Conservation (phyloP, 177 flowering plant species). For the Vitis hybrid region DNA sequence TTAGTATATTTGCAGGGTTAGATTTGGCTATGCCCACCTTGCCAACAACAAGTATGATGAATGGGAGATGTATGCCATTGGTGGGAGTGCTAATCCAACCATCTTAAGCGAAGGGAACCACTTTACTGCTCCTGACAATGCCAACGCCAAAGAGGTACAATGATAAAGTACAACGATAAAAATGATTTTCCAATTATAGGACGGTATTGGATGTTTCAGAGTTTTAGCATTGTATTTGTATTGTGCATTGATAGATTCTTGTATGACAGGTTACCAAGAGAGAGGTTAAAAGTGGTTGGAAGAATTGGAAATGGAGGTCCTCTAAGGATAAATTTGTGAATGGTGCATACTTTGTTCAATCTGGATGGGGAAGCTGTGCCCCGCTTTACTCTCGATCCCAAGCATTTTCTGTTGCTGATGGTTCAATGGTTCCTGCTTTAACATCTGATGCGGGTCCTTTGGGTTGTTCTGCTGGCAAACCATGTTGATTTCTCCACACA, state of each 20-base stretch:
- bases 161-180: too few species aligned
- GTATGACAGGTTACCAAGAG: slow-evolving; percentile 62
- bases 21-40: slow-evolving; percentile 65
- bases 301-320: slow-evolving; percentile 73
- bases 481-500: slow-evolving; percentile 28
- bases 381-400: slow-evolving; percentile 41
- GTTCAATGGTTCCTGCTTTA: slow-evolving; percentile 42
- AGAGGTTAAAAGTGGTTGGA: slow-evolving; percentile 41
- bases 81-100: slow-evolving; percentile 74
- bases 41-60: slow-evolving; percentile 64
- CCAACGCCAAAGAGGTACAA: slow-evolving; percentile 30
- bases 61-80: slow-evolving; percentile 69
- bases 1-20: slow-evolving; percentile 28
- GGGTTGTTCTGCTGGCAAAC: slow-evolving; percentile 26
- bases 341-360: slow-evolving; percentile 73
- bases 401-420: slow-evolving; percentile 32
- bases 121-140: slow-evolving; percentile 41
- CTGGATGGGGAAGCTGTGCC: slow-evolving; percentile 58
- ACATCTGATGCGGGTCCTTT: slow-evolving; percentile 55
- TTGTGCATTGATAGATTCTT: background rate
- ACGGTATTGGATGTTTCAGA: too few species aligned
- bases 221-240: too few species aligned
- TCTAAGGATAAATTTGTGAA: slow-evolving; percentile 52
- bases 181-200: too few species aligned
- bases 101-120: slow-evolving; percentile 70